These are phyloP conservation scores for Perilla frutescens DNA, from an alignment of 257 asterid species.

Conservation along the genomic window DNA sequence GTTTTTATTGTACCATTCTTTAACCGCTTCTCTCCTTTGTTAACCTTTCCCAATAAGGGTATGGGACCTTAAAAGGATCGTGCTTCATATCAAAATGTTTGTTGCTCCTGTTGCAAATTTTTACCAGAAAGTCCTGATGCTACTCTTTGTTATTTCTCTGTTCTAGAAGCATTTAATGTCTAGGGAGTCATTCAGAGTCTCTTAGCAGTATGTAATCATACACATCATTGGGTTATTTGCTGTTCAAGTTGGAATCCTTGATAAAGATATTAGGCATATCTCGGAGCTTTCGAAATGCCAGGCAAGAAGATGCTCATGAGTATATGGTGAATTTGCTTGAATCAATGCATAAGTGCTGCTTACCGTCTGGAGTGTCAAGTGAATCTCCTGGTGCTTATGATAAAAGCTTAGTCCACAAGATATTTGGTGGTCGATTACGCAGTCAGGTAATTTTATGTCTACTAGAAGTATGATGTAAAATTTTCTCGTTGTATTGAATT, in stretches of 20 bases:
- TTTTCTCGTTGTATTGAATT: not conserved
- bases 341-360: slow-evolving; percentile 97
- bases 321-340: slow-evolving; percentile 96
- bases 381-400: slow-evolving; percentile 95
- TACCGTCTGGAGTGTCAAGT: slow-evolving; percentile 93
- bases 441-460: slow-evolving; percentile 71
- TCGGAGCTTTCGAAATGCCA: slow-evolving; percentile 81
- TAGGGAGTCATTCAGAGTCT: not conserved
- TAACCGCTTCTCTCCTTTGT: not conserved
- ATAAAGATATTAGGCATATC: slow-evolving; percentile 72
- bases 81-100: not conserved
- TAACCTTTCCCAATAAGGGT: slow-evolving; percentile 8
- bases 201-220: slow-evolving; percentile 6
- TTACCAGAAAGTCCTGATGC: not conserved
- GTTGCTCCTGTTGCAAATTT: not conserved
- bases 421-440: slow-evolving; percentile 91
- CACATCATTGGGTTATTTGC: not conserved
- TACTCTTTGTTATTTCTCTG: not conserved
- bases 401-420: slow-evolving; percentile 96
- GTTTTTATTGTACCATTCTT: not conserved
- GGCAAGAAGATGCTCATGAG: slow-evolving; percentile 99
- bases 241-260: slow-evolving; percentile 50
- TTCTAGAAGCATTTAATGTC: not conserved
- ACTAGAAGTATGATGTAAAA: slow-evolving; percentile 10
- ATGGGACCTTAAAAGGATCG: not conserved